Evolutionary conservation across 2,329 filamentous ascomycete genomes (phyloP), one percentile per base, ranked within the genome.

Genomic region (Lachnellula hyalina): DNA sequence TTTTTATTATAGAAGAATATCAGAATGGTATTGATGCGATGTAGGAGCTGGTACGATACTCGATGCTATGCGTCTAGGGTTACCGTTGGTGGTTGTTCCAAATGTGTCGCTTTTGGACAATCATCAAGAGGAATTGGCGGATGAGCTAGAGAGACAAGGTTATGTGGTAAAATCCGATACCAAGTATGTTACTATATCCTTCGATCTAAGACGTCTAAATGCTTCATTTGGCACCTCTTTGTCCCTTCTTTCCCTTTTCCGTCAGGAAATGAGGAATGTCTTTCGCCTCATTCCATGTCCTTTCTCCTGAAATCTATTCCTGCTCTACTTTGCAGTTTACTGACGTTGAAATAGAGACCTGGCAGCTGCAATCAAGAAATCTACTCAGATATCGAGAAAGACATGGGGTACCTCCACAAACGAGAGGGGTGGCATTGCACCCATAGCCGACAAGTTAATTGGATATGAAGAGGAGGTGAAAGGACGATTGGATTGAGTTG

Each of bases 21-120:
- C 4, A 36, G 3, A 40, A 35, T 21, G 5, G 34, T 50, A 61
- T 25, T 49, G 5, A 23, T 35, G 32, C 14, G n/a, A 34, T 15
- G 5, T 50, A 96, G 92, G 93, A 15, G 92, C 93, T 12, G 94
- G 94, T 8, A 91, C 90, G 3, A 91, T 97, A 28, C 78, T 97
- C 0, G 90, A 92, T 68, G 90, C 86, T 0, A 81, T 95, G 59
- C 83, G 89, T 44, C 75, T 88, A 51, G 81, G 83, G 14, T 75
- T 91, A 0, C 86, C 89, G 2, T 75, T 97, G n/a, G 80, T 99
- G 49, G 90, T 96, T 0, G 91, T 99, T 2, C 89, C 93, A 2
- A 99, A 99, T 70, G 79, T 84, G 1, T 76, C 77, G 6, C 80
- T 99, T 0, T 80, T 96, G 64, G 85, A 95, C 67, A 93, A 99